These are phyloP conservation scores for Arthrinium phaeospermum DNA, from an alignment of 2,329 filamentous ascomycete species.

Conservation along the genomic window DNA sequence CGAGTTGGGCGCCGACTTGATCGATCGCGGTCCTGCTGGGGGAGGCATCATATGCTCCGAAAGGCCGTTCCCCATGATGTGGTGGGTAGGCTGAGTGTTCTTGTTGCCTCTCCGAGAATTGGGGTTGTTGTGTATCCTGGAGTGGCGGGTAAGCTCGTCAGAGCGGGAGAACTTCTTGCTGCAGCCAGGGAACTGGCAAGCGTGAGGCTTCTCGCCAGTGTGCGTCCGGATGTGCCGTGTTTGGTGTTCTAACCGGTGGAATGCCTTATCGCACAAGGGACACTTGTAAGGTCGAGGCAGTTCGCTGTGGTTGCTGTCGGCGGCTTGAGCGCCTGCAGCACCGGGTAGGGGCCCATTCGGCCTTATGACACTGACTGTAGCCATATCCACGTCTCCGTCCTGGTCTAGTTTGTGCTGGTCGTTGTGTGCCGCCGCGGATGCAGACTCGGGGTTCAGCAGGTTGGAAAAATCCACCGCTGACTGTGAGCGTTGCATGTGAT, in stretches of 20 bases:
- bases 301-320: conserved; percentile 67
- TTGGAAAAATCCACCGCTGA: conserved; percentile 78
- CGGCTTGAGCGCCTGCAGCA: conserved; percentile 41
- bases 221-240: conserved; percentile 91
- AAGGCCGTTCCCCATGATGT: conserved; percentile 52
- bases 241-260: conserved; percentile 97
- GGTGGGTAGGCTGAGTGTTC: conserved; percentile 56
- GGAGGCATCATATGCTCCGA: conserved; percentile 75
- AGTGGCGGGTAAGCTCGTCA: conserved; percentile 95
- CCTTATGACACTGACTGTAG: conserved; percentile 62
- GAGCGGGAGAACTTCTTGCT: conserved; percentile 97
- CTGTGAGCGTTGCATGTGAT: conserved; percentile 78
- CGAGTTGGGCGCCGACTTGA: conserved; percentile 87
- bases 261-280: conserved; percentile 96
- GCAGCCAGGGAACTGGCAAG: conserved; percentile 93
- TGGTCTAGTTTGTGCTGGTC: conserved; percentile 35
- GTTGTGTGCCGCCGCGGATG: conserved; percentile 38
- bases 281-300: conserved; percentile 98
- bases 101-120: conserved; percentile 96
- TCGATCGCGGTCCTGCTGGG: conserved; percentile 75
- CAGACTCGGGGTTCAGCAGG: conserved; percentile 70
- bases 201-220: conserved; percentile 97
- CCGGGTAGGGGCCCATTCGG: conserved; percentile 67
- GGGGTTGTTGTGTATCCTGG: conserved; percentile 98
- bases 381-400: conserved; percentile 54